A percentile compares a stretch with the other conserved stretches of the same genome.
Conservation (phyloP, 768 basidiomycete genomes). For the Agrocybe chaxingu region DNA sequence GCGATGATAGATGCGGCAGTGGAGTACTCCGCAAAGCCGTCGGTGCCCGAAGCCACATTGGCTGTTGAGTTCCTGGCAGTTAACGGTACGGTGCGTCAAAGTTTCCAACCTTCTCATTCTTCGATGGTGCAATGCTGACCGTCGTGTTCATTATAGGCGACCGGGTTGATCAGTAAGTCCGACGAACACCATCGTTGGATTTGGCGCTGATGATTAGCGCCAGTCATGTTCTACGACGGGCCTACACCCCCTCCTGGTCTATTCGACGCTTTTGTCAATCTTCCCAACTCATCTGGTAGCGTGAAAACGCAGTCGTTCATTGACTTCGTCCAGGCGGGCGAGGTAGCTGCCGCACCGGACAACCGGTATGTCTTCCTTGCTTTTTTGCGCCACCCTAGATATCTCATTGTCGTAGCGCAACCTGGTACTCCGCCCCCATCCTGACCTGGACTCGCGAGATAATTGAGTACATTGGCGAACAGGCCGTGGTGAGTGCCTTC, state of each 20-base stretch:
- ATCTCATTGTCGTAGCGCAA: too few relatives aligned
- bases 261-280: constrained; percentile 44
- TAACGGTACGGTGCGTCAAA: too few relatives aligned
- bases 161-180: not conserved
- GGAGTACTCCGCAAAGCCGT: not conserved
- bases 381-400: too few relatives aligned
- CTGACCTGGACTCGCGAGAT: too few relatives aligned
- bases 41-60: constrained; percentile 4
- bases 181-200: constrained; percentile 13
- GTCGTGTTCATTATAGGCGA: constrained; percentile 8
- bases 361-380: constrained; percentile 1
- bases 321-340: constrained; percentile 27
- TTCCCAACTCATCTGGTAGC: constrained; percentile 29
- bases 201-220: too few relatives aligned
- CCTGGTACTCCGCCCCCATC: too few relatives aligned
- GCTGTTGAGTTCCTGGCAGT: not conserved
- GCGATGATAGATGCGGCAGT: not conserved
- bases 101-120: too few relatives aligned
- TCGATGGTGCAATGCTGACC: too few relatives aligned
- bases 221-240: constrained; percentile 49
- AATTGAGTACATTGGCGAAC: too few relatives aligned
- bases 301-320: constrained; percentile 31
- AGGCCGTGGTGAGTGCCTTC: too few relatives aligned
- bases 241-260: constrained; percentile 41
- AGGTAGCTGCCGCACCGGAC: constrained; percentile 24